Percentiles rank a stretch among this genome's conserved stretches.
These are phyloP conservation scores for Xylaria intraflava DNA, from an alignment of 495 filamentous ascomycete species.

Conservation along the genomic window DNA sequence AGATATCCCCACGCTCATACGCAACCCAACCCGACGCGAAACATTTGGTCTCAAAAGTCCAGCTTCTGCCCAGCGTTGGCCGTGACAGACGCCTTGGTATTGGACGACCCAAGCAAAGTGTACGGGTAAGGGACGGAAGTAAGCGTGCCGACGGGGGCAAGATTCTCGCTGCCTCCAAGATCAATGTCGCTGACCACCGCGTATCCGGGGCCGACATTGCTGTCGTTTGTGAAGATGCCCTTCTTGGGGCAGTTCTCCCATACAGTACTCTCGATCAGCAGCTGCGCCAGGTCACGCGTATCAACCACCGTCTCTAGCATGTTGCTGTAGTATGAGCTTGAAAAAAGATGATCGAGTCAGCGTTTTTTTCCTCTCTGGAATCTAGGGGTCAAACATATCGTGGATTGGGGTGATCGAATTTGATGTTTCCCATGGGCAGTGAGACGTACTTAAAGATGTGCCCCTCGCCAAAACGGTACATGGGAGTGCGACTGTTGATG, in stretches of 20 bases:
- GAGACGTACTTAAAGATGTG: slow-evolving; percentile 35
- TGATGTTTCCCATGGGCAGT: too few species aligned
- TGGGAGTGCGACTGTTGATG: slow-evolving; percentile 54
- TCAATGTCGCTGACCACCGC: slow-evolving; percentile 48
- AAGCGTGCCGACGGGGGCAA: slow-evolving; percentile 44
- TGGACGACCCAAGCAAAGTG: slow-evolving; percentile 34
- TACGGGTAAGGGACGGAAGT: slow-evolving; percentile 48
- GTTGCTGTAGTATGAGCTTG: slow-evolving; percentile 33
- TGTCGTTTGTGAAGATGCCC: slow-evolving; percentile 50
- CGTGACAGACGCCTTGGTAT: slow-evolving; percentile 40
- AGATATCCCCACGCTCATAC: too few species aligned
- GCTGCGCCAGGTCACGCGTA: slow-evolving; percentile 56
- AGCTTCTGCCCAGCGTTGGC: slow-evolving; percentile 49
- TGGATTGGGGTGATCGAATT: too few species aligned
- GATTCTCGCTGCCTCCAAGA: slow-evolving; percentile 45
- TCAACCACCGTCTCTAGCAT: slow-evolving; percentile 53
- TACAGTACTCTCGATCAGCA: slow-evolving; percentile 54
- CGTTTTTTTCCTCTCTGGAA: not conserved
- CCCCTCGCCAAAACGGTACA: slow-evolving; percentile 56
- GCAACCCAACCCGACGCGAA: not conserved
- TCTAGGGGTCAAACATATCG: not conserved
- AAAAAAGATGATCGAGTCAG: not conserved
- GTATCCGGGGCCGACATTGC: slow-evolving; percentile 39
- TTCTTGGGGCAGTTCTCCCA: slow-evolving; percentile 45
- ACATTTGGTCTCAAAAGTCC: slow-evolving; percentile 32